phyloP scores from a whole-genome alignment of 176 grass and related monocot genomes.

The Carex myosuroides region DNA sequence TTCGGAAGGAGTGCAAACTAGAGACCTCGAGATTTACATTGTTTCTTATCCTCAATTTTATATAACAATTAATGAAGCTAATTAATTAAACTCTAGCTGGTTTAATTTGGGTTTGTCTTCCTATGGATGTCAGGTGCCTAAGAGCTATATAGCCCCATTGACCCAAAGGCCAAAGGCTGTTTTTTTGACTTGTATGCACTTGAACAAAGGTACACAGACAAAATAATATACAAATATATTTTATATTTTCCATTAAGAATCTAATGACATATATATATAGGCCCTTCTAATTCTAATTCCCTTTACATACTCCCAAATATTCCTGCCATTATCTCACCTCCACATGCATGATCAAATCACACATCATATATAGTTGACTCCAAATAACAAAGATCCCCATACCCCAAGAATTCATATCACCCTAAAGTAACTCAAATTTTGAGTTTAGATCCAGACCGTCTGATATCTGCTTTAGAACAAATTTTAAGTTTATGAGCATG shows the following conservation, averaged over 20 bases:
- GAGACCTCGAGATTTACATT: conserved; percentile 20
- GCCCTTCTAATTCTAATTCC: conserved; percentile 40
- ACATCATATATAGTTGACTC: conserved; percentile 26
- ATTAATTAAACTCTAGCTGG: background rate
- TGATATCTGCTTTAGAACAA: too few species aligned
- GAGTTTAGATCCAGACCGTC: too few species aligned
- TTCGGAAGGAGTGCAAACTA: conserved; percentile 1
- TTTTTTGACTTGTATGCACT: conserved; percentile 11
- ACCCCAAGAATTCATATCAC: background rate
- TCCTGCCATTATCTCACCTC: conserved; percentile 61
- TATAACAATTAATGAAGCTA: background rate
- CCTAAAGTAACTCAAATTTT: too few species aligned
- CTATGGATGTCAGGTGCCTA: conserved; percentile 26
- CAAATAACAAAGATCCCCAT: conserved; percentile 21
- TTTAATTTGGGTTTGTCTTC: conserved; percentile 17
- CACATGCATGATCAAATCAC: conserved; percentile 61
- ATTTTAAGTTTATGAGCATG: too few species aligned
- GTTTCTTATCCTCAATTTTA: conserved; percentile 18
- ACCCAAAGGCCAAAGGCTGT: conserved; percentile 31
- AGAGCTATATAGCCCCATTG: conserved; percentile 19
- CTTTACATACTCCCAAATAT: conserved; percentile 75
- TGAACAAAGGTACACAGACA: background rate
- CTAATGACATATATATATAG: background rate
- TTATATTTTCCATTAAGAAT: conserved; percentile 5
- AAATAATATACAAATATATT: background rate